Percentiles rank a stretch among this genome's conserved stretches.
Evolutionary conservation across 2,329 filamentous ascomycete species (phyloP).

Genomic region (Ophiostoma ulmi): DNA sequence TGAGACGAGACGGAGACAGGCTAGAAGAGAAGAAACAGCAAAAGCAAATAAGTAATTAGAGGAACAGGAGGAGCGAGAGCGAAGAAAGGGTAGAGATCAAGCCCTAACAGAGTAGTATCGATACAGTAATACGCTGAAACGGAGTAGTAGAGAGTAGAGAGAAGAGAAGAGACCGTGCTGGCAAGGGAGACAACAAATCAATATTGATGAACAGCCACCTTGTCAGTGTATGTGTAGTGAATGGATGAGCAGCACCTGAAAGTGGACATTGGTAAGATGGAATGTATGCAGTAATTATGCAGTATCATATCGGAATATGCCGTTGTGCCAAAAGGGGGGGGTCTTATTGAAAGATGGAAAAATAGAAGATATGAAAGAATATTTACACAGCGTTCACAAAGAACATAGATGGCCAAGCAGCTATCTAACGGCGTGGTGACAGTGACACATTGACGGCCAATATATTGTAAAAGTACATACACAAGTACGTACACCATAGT

Average conservation of each 20-base stretch:
- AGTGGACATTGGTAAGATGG: not conserved
- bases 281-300: not conserved
- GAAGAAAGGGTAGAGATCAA: not conserved
- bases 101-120: not conserved
- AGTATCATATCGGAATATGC: constrained; percentile 8
- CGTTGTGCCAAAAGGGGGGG: not conserved
- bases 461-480: not conserved
- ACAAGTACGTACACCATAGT: not conserved
- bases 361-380: too few species aligned
- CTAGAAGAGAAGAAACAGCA: not conserved
- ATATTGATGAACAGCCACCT: not conserved
- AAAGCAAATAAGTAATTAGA: not conserved
- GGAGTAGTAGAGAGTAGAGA: not conserved
- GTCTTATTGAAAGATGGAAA: not conserved
- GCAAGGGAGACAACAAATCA: not conserved
- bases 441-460: not conserved
- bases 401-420: not conserved
- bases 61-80: not conserved
- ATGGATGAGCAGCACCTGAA: not conserved
- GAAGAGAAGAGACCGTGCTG: not conserved
- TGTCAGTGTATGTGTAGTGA: not conserved
- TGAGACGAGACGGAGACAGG: constrained; percentile 11
- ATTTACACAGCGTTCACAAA: not conserved
- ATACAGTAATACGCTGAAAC: not conserved
- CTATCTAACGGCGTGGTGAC: not conserved